phyloP scores from a whole-genome alignment of 2,329 filamentous ascomycete species.

The Microdochium bolleyi region DNA sequence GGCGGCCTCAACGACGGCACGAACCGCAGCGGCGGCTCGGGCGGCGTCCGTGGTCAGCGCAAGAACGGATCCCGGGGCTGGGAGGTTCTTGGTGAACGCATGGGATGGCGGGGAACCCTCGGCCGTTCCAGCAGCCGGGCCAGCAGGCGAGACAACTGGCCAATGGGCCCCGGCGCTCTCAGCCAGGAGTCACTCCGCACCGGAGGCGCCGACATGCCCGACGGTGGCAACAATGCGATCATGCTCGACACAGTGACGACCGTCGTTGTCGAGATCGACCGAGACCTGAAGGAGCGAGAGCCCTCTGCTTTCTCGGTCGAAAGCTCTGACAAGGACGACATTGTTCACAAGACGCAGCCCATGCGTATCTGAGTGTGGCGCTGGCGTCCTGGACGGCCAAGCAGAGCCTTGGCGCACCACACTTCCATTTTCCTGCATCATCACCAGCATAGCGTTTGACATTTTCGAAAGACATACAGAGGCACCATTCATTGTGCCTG shows the following conservation, averaged over 20 bases:
- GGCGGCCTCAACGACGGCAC: constrained; percentile 8
- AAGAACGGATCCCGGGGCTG: constrained; percentile 6
- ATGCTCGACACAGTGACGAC: constrained; percentile 21
- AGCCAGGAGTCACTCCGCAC: constrained; percentile 16
- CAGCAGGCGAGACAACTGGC: constrained; percentile 3
- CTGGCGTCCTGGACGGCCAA: not conserved
- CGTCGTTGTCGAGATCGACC: constrained; percentile 13
- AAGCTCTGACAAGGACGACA: not conserved
- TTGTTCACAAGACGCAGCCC: not conserved
- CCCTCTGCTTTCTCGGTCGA: not conserved
- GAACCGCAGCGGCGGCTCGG: not conserved
- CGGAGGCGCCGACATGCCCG: constrained; percentile 1
- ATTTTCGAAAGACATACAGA: too few species aligned
- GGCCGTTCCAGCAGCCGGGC: constrained; percentile 2
- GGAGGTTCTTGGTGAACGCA: constrained; percentile 5
- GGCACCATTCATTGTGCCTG: too few species aligned
- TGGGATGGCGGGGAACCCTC: constrained; percentile 6
- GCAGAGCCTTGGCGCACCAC: not conserved
- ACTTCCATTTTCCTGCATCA: too few species aligned
- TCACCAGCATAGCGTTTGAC: too few species aligned
- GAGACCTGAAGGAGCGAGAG: not conserved
- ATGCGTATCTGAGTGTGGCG: not conserved
- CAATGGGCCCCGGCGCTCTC: constrained; percentile 3
- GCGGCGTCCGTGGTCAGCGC: not conserved
- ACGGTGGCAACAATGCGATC: constrained; percentile 11